Base-by-base conservation (phyloP, 2,329 filamentous ascomycete genomes). In the Dactylellina cionopaga region DNA sequence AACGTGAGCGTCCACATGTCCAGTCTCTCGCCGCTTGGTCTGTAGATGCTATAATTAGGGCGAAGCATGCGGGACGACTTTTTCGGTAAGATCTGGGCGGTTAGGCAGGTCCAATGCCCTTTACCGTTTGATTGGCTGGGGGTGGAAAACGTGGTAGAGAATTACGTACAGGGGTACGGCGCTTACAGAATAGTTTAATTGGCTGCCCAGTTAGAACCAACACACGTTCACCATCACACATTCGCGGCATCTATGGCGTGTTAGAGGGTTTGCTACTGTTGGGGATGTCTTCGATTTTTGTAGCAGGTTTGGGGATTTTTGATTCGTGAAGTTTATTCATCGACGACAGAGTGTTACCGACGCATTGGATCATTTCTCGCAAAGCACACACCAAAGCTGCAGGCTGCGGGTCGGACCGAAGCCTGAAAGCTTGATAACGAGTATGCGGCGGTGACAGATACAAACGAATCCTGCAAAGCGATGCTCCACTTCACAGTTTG, bases 11-110 rank as follows among this genome's bases (percentile, higher is more conserved):
- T 25, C 10, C 6, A 15, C 6, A 29, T 33, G 15, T 37, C 2
- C 15, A 29, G 2, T 24, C 22, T 25, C 27, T 35, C 19, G n/a
- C n/a, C 31, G 46, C n/a, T n/a, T n/a, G n/a, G n/a, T n/a, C n/a
- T n/a, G n/a, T n/a, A 70, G 43, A 35, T 63, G 58, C 68, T 72
- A 72, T 72, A 72, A 72, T 65, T 72, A 72, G 68, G 3, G 17
- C 31, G 54, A 43, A 54, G 27, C 49, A 47, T 59, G 59, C 59
- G 41, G 58, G 27, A 65, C 46, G 59, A 59, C 59, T 15, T 65
- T 59, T 72, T 65, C 52, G 68, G 68, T 65, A 72, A 71, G 68
- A 72, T 72, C 68, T 72, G 68, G 68, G 68, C 68, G 68, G 68
- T 72, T 72, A 72, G 59, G 68, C 59, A 72, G 68, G 59, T 71